Evolutionary conservation across 192 early-diverging fungal species (phyloP), one percentile per base, ranked within the genome.

Genomic region (Pilobolus umbonatus): DNA sequence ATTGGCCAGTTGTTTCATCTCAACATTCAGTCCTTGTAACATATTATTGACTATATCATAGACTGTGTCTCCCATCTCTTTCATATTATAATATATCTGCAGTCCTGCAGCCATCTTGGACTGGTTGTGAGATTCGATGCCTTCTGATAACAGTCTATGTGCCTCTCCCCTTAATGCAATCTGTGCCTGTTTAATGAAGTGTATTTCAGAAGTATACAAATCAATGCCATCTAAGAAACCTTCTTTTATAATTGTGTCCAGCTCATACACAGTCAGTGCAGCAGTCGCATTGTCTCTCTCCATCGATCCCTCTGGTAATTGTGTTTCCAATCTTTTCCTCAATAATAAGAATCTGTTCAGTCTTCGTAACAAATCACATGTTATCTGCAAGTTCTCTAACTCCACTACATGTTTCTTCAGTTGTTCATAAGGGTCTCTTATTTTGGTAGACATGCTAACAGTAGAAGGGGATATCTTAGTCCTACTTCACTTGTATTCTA

Each of bases 211-310:
- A 46, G 85, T 81, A 2, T 88, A 78, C 19, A 85, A 68, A 46
- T 82, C 74, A 59, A 90, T 85, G 8, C 85, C 88, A 15, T 74
- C 69, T 52, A 90, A 69, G 65, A 86, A 82, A 1, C 69, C 65
- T 35, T 86, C 85, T 26, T 75, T 58, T 28, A 85, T 50, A 35
- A 89, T 71, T 0, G 47, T 45, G 17, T 83, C 87, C 76, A 68
- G 64, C 71, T 87, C 85, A 48, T 72, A 72, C 24, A 87, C 36
- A 4, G 71, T 82, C 35, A 79, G 62, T 11, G 84, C 84, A 9
- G 81, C 82, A 26, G 80, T 80, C 12, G 77, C 61, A 0, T 82
- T 68, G 26, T 80, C 74, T 15, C 61, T 64, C 25, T 72, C 77
- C 0, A 54, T 61, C 25, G 43, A 43, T 43, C 67, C 58, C 34